Percentiles rank a stretch among this genome's conserved stretches.
Conservation (phyloP, 2,329 filamentous ascomycete genomes). For the Cucurbitaria berberidis region DNA sequence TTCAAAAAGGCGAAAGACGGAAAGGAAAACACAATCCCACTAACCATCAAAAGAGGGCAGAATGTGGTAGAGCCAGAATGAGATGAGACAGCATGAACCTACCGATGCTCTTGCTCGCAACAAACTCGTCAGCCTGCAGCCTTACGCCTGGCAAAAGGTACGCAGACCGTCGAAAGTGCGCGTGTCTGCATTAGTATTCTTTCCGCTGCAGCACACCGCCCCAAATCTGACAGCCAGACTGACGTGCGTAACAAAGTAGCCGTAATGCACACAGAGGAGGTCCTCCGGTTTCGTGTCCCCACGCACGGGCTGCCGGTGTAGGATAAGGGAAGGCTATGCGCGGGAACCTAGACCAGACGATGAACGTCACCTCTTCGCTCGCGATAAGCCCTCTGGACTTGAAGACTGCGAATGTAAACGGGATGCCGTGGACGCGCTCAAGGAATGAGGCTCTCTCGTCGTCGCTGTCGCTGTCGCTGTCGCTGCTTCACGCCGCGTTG, state of each 20-base stretch:
- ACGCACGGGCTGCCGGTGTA: conserved; percentile 35
- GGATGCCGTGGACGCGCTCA: neutral
- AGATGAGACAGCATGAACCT: conserved; percentile 14
- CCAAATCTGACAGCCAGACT: conserved; percentile 31
- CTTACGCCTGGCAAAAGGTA: conserved; percentile 37
- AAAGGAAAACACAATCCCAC: neutral
- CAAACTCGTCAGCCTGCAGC: conserved; percentile 34
- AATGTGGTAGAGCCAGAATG: conserved; percentile 3
- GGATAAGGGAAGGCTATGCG: conserved; percentile 23
- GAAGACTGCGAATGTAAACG: neutral
- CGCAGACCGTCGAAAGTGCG: conserved; percentile 29
- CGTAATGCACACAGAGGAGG: conserved; percentile 11
- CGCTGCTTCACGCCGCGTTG: conserved; percentile 3
- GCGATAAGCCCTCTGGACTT: neutral
- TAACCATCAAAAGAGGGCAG: neutral
- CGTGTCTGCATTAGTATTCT: conserved; percentile 45
- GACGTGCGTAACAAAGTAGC: conserved; percentile 8
- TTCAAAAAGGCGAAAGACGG: neutral
- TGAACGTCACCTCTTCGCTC: neutral
- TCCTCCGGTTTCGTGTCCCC: conserved; percentile 27
- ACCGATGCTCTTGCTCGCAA: conserved; percentile 16
- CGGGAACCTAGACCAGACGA: neutral
- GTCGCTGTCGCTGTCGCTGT: conserved; percentile 7
- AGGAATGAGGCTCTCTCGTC: conserved; percentile 30
- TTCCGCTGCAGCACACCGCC: conserved; percentile 36